A percentile compares a stretch with the other conserved stretches of the same genome.
Evolutionary conservation across 768 basidiomycete genomes (phyloP).

Genomic region (Amanita polypyramis): DNA sequence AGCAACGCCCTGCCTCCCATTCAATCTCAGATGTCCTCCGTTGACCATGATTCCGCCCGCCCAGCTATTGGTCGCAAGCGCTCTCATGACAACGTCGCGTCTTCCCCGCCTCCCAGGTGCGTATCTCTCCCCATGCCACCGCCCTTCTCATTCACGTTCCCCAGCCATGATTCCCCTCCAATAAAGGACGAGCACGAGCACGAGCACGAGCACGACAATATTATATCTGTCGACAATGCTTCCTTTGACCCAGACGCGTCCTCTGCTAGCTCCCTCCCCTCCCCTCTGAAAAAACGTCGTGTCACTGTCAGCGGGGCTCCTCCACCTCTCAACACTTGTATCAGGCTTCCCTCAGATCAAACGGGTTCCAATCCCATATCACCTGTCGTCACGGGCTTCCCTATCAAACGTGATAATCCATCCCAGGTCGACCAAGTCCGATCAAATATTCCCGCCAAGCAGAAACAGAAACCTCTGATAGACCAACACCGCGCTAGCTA

Average conservation of each 20-base stretch:
- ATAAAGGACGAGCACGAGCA: conserved; percentile 61
- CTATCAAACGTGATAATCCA: conserved; percentile 49
- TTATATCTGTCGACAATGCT: conserved; percentile 20
- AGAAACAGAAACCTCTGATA: conserved; percentile 60
- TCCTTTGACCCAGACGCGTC: conserved; percentile 21
- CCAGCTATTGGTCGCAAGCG: conserved; percentile 32
- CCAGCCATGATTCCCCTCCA: conserved; percentile 34
- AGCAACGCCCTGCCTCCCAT: conserved; percentile 62
- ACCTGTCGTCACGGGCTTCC: conserved; percentile 54
- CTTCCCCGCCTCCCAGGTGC: conserved; percentile 23
- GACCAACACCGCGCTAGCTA: conserved; percentile 60
- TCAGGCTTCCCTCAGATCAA: conserved; percentile 26
- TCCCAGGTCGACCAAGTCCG: conserved; percentile 50
- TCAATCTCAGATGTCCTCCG: conserved; percentile 29
- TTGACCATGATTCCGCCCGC: conserved; percentile 17
- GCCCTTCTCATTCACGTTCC: conserved; percentile 8
- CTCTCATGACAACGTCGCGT: conserved; percentile 28
- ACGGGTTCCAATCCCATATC: conserved; percentile 44
- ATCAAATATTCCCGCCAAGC: conserved; percentile 52
- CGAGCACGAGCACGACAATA: conserved; percentile 33
- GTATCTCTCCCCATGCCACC: conserved; percentile 25
- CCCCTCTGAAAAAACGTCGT: conserved; percentile 54
- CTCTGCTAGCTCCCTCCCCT: conserved; percentile 31
- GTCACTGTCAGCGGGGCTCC: conserved; percentile 59
- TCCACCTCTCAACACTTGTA: conserved; percentile 28